These are phyloP conservation scores for Antitrichia curtipendula DNA, from an alignment of 225 moss, liverwort and hornwort genomes.

Conservation along the genomic window DNA sequence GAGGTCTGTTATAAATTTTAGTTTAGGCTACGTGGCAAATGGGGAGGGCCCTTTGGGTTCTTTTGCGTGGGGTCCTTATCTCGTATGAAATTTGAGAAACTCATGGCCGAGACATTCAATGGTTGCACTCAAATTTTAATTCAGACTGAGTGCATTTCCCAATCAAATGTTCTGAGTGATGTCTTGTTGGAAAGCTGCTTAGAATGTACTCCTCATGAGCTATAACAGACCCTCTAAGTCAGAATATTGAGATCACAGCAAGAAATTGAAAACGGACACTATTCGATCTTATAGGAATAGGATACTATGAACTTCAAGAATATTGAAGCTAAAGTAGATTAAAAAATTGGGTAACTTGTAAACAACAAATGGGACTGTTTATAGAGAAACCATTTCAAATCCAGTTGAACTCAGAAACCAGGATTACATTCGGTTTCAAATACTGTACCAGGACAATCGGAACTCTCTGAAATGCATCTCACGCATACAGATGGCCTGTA, in stretches of 20 bases:
- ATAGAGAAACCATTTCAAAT: not conserved
- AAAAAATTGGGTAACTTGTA: not conserved
- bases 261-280: not conserved
- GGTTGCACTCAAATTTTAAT: not conserved
- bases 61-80: not conserved
- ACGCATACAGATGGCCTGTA: not conserved
- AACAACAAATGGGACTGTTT: not conserved
- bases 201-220: too few species aligned
- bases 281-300: not conserved
- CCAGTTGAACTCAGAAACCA: not conserved
- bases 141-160: not conserved
- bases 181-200: not conserved
- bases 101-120: not conserved
- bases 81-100: not conserved
- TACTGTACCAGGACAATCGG: not conserved
- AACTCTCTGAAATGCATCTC: not conserved
- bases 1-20: not conserved
- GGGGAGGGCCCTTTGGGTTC: not conserved
- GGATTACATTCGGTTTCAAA: not conserved
- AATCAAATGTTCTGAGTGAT: not conserved
- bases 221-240: not conserved
- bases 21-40: not conserved
- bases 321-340: not conserved
- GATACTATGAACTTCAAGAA: not conserved
- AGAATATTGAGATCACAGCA: not conserved